These are phyloP conservation scores for Coccinonectria pachysandricola DNA, from an alignment of 2,329 filamentous ascomycete genomes.

Conservation along the genomic window DNA sequence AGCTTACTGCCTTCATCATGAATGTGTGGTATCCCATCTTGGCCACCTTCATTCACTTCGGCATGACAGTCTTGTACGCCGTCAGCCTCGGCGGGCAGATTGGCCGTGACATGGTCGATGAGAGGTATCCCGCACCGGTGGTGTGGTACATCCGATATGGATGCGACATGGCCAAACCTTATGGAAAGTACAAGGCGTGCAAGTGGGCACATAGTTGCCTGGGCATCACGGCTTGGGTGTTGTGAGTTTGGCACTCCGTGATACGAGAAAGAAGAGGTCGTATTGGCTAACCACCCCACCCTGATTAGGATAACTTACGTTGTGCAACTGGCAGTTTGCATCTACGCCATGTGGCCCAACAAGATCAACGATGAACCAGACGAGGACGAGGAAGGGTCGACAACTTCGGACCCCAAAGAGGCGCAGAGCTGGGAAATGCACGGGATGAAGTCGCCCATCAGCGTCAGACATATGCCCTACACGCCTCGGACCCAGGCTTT, in stretches of 20 bases:
- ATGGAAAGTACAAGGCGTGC: conserved; percentile 48
- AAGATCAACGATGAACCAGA: conserved; percentile 37
- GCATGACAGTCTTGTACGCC: conserved; percentile 51
- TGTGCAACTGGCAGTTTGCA: conserved; percentile 45
- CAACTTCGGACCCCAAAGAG: conserved; percentile 25
- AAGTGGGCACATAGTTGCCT: conserved; percentile 58
- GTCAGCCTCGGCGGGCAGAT: conserved; percentile 61
- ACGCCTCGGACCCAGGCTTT: conserved; percentile 61
- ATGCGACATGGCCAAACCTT: conserved; percentile 50
- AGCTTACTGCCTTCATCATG: conserved; percentile 60
- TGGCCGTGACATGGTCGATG: conserved; percentile 61
- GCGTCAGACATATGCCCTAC: conserved; percentile 33
- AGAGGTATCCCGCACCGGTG: conserved; percentile 46
- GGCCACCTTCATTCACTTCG: conserved; percentile 45
- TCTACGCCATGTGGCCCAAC: conserved; percentile 49
- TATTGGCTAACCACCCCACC: too few species aligned
- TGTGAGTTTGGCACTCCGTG: conserved; percentile 40
- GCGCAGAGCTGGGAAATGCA: conserved; percentile 49
- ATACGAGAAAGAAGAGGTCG: background rate
- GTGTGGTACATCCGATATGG: conserved; percentile 69
- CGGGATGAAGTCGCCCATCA: conserved; percentile 30
- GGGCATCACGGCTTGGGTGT: conserved; percentile 53
- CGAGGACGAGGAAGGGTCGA: conserved; percentile 32
- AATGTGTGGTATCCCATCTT: conserved; percentile 60
- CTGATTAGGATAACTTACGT: too few species aligned